Evolutionary conservation across 2,329 filamentous ascomycete genomes (phyloP), one percentile per base, ranked within the genome.

Genomic region (Westerdykella ornata): DNA sequence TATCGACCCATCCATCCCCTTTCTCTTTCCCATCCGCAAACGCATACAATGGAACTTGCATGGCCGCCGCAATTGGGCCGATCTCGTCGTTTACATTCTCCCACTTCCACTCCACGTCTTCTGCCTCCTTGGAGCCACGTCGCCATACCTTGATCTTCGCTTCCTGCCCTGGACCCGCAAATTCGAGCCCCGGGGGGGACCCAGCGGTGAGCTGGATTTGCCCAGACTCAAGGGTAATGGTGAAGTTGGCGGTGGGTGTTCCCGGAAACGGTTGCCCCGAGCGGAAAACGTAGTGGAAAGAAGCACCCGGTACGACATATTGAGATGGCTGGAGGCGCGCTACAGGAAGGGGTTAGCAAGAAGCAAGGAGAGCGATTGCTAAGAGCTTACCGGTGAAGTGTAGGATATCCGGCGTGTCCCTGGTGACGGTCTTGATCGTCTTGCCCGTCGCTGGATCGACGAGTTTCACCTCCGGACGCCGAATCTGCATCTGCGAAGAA

Each of bases 121-220:
- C 67, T 0, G 80, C 67, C 17, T 64, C 49, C 20, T 73, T 71
- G 0, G 59, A 71, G 7, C 62, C 69, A 35, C 70, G 72, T 31
- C 76, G 67, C 41, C 78, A 72, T 0, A 81, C 53, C 14, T 76
- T 67, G 6, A 80, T 65, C 2, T 63, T 66, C 2, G 60, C 51
- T 11, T 53, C 53, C 11, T 72, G 61, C 0, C 66, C 62, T 0
- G 60, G 52, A 0, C 57, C 52, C 36, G n/a, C 26, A 4, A 35
- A 20, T 13, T 49, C 42, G 42, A 65, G 48, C 9, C 34, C 36
- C 13, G 43, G 52, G 4, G 52, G 51, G 20, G 46, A 50, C 0
- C 52, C 47, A 7, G 63, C 60, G 4, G 60, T 49, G 14, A 68
- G 40, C 5, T 53, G 50, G 22, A 68, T 42, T 37, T 64, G 61